Conservation (phyloP, 2,329 filamentous ascomycete genomes). For the Pestalotiopsis sp. region DNA sequence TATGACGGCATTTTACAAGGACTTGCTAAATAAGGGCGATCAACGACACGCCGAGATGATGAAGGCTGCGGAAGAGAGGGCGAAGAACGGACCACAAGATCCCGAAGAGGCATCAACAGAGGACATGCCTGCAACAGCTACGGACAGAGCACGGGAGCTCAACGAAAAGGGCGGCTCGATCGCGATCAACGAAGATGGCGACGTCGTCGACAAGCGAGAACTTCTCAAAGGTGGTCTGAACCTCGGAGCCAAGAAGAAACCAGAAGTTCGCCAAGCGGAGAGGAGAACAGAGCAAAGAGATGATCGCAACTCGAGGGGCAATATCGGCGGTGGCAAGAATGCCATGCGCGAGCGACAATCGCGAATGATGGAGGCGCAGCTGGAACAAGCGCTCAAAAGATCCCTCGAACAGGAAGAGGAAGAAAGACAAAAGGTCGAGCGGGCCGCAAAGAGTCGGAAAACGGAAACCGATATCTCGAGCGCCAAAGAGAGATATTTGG, state of each 20-base stretch:
- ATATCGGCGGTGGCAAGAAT: slow-evolving; percentile 56
- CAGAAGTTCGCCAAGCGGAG: slow-evolving; percentile 36
- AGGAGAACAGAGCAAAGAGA: slow-evolving; percentile 28
- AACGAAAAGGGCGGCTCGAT: slow-evolving; percentile 64
- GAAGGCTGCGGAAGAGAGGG: slow-evolving; percentile 63
- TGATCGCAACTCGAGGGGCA: slow-evolving; percentile 29
- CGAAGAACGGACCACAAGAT: slow-evolving; percentile 40
- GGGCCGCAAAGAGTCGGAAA: slow-evolving; percentile 74
- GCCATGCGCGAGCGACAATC: slow-evolving; percentile 76
- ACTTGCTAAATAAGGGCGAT: slow-evolving; percentile 71
- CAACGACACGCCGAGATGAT: slow-evolving; percentile 69
- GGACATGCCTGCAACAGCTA: slow-evolving; percentile 55
- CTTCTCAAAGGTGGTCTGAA: slow-evolving; percentile 77
- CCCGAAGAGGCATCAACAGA: slow-evolving; percentile 37
- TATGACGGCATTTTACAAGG: slow-evolving; percentile 79
- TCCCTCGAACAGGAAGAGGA: slow-evolving; percentile 71
- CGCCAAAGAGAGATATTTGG: slow-evolving; percentile 78
- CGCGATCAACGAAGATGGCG: slow-evolving; percentile 77
- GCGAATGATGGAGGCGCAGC: slow-evolving; percentile 76
- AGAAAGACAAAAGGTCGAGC: slow-evolving; percentile 61
- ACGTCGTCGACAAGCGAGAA: slow-evolving; percentile 84
- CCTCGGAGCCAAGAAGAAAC: slow-evolving; percentile 64
- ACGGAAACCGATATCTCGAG: slow-evolving; percentile 75
- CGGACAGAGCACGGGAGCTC: slow-evolving; percentile 67
- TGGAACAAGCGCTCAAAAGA: slow-evolving; percentile 73